A percentile compares a stretch with the other conserved stretches of the same genome.
phyloP scores from a whole-genome alignment of 2,329 filamentous ascomycete genomes.

The Leptographium galeiforme region DNA sequence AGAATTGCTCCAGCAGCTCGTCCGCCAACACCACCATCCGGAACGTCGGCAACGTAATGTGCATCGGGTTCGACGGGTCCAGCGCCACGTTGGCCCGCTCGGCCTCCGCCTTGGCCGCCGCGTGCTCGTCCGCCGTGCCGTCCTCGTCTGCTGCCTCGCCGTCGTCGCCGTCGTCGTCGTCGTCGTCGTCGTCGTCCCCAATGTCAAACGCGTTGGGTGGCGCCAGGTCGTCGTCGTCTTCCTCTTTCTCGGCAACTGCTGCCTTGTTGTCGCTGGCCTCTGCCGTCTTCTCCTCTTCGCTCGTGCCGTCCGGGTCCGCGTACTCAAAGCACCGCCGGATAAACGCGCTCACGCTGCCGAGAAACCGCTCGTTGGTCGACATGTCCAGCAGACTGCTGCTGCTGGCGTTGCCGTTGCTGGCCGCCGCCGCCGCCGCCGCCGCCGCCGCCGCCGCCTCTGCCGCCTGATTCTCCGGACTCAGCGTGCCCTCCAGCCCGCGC shows the following conservation, averaged over 20 bases:
- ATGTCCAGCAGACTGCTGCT: conserved; percentile 29
- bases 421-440: neutral
- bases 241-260: too few relatives aligned
- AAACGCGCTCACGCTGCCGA: conserved; percentile 88
- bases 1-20: conserved; percentile 90
- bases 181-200: conserved; percentile 55
- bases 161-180: conserved; percentile 37
- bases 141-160: conserved; percentile 25
- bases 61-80: conserved; percentile 81
- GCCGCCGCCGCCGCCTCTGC: conserved; percentile 22
- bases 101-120: conserved; percentile 49
- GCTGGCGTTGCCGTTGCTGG: neutral
- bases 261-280: conserved; percentile 14
- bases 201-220: conserved; percentile 53
- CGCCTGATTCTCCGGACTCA: conserved; percentile 51
- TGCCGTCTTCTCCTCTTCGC: neutral
- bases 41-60: conserved; percentile 95
- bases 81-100: conserved; percentile 74
- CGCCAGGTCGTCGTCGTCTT: conserved; percentile 14
- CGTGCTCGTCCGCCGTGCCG: neutral
- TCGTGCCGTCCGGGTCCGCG: conserved; percentile 61
- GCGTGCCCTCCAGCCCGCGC: conserved; percentile 64
- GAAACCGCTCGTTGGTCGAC: conserved; percentile 71
- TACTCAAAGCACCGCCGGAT: conserved; percentile 97
- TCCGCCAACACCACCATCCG: conserved; percentile 97